These are phyloP conservation scores for Phytophthora ohioensis DNA, from an alignment of 352 stramenopile genomes.

Conservation along the genomic window DNA sequence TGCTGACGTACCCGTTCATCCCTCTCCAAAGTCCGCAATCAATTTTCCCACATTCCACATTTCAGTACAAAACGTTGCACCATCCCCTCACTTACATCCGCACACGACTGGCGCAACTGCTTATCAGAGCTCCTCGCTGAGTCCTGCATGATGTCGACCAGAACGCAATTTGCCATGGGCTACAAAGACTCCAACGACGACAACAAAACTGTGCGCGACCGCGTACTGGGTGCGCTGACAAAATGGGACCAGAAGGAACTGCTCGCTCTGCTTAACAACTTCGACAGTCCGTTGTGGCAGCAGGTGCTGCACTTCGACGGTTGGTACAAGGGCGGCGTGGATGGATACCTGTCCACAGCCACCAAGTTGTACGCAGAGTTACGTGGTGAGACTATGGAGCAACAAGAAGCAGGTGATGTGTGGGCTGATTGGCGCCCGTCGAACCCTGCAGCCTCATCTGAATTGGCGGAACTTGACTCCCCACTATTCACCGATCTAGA, in stretches of 20 bases:
- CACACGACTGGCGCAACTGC: constrained; percentile 10
- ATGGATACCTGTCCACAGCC: constrained; percentile 60
- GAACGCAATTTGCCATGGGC: constrained; percentile 39
- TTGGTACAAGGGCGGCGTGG: constrained; percentile 75
- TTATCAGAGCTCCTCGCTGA: constrained; percentile 22
- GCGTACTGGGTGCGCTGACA: constrained; percentile 37
- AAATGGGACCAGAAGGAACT: constrained; percentile 59
- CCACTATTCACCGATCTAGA: constrained; percentile 60
- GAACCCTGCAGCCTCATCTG: constrained; percentile 44
- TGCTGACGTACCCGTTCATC: constrained; percentile 16
- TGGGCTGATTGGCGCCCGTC: constrained; percentile 61
- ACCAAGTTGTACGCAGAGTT: constrained; percentile 53
- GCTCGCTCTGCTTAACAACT: constrained; percentile 37
- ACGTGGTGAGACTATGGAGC: constrained; percentile 24
- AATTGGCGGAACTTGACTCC: constrained; percentile 45
- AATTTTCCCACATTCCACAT: not conserved
- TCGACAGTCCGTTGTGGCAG: constrained; percentile 33
- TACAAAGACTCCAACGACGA: constrained; percentile 25
- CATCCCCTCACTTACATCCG: constrained; percentile 10
- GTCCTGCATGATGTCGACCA: constrained; percentile 12
- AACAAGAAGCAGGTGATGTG: constrained; percentile 13
- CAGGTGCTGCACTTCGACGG: constrained; percentile 70
- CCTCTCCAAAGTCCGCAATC: constrained; percentile 27
- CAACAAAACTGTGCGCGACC: constrained; percentile 17
- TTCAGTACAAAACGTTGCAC: not conserved